Conservation (phyloP, 768 basidiomycete species). For the Tylopilus sp. region DNA sequence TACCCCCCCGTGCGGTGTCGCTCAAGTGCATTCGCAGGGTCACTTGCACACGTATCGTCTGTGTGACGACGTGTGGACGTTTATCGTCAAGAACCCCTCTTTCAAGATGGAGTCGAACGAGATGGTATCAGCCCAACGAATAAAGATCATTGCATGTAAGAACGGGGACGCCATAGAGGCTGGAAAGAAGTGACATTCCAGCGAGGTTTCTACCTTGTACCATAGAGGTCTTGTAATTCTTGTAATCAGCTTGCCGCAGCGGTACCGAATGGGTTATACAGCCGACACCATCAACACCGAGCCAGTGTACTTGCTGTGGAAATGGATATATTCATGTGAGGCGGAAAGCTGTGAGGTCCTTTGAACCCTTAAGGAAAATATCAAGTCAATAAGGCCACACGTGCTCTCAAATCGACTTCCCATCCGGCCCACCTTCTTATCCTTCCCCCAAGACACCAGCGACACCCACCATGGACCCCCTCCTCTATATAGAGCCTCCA, state of each 20-base stretch:
- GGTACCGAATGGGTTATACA: background rate
- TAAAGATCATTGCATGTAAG: constrained; percentile 99
- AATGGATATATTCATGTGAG: background rate
- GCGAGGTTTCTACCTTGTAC: constrained; percentile 13
- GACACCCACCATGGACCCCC: constrained; percentile 27
- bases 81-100: constrained; percentile 86
- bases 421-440: constrained; percentile 15
- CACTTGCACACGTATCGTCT: constrained; percentile 89
- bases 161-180: constrained; percentile 85
- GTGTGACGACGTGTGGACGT: constrained; percentile 98
- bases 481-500: constrained; percentile 52
- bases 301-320: constrained; percentile 12
- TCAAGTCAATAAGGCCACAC: constrained; percentile 13
- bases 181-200: constrained; percentile 60
- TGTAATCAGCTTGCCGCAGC: constrained; percentile 18
- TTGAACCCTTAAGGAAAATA: background rate
- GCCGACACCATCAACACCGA: background rate
- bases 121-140: constrained; percentile 66
- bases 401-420: constrained; percentile 22
- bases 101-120: constrained; percentile 97
- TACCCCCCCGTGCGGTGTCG: background rate
- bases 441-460: constrained; percentile 10
- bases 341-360: constrained; percentile 3
- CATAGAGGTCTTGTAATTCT: constrained; percentile 28
- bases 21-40: constrained; percentile 47